Evolutionary conservation across 257 asterid species (phyloP).

Genomic region (Fraxinus excelsior): DNA sequence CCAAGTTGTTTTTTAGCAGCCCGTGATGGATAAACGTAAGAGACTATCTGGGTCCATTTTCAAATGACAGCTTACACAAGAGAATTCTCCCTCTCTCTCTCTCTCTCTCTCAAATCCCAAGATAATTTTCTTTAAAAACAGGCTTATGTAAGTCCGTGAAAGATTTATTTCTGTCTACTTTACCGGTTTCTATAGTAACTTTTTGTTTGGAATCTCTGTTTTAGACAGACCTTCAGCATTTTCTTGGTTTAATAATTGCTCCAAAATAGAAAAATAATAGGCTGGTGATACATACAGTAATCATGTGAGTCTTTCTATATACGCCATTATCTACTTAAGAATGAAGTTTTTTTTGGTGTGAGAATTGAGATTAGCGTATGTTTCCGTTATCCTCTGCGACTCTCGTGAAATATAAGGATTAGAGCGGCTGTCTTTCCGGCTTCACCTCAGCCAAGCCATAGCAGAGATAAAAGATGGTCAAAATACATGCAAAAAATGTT

Average conservation of each 20-base stretch:
- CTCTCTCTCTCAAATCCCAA: slow-evolving; percentile 12
- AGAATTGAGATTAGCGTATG: not conserved
- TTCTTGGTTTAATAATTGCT: not conserved
- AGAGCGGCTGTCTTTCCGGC: slow-evolving; percentile 32
- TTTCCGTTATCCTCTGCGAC: slow-evolving; percentile 23
- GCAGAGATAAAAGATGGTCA: slow-evolving; percentile 2
- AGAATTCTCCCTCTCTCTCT: slow-evolving; percentile 22
- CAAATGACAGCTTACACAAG: slow-evolving; percentile 14
- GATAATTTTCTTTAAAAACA: slow-evolving; percentile 9
- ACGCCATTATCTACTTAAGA: slow-evolving; percentile 7
- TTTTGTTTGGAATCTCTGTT: not conserved
- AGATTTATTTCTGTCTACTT: slow-evolving; percentile 19
- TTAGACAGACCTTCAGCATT: not conserved
- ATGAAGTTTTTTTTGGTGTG: slow-evolving; percentile 8
- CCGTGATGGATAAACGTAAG: slow-evolving; percentile 62
- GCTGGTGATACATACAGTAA: slow-evolving; percentile 18
- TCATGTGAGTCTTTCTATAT: not conserved
- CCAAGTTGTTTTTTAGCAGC: slow-evolving; percentile 54
- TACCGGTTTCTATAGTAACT: slow-evolving; percentile 15
- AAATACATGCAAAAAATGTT: not conserved
- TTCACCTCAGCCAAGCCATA: slow-evolving; percentile 25
- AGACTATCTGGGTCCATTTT: slow-evolving; percentile 26
- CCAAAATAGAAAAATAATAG: not conserved
- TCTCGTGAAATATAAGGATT: slow-evolving; percentile 30
- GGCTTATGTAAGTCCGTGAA: slow-evolving; percentile 35